These are phyloP conservation scores for Aspergillus oerlinghausenensis DNA, from an alignment of 2,329 filamentous ascomycete genomes.

Conservation along the genomic window DNA sequence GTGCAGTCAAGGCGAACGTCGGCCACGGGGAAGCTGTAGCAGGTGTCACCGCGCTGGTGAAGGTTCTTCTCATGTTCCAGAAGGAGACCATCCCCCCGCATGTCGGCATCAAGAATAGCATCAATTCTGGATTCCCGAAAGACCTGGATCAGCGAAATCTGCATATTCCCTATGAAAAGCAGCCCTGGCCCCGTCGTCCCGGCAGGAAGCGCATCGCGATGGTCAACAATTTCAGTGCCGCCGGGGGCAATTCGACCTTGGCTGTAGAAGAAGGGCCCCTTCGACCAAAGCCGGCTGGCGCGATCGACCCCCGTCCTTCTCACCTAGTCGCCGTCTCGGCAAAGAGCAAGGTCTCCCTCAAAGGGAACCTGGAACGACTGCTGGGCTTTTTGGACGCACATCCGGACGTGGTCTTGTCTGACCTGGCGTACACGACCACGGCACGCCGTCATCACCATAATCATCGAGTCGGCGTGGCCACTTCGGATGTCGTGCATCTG, in stretches of 20 bases:
- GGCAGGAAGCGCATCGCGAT: conserved; percentile 44
- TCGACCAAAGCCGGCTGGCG: conserved; percentile 50
- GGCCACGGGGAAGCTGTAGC: conserved; percentile 45
- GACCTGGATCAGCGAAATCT: conserved; percentile 26
- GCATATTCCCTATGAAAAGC: conserved; percentile 39
- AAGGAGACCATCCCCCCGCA: conserved; percentile 62
- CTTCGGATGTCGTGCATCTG: no score
- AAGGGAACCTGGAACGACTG: conserved; percentile 51
- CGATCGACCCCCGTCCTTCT: conserved; percentile 43
- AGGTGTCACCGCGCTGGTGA: conserved; percentile 46
- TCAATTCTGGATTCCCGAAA: conserved; percentile 29
- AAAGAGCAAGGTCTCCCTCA: conserved; percentile 44
- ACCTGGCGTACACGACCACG: conserved; percentile 62
- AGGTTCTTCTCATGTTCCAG: conserved; percentile 62
- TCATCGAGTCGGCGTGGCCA: conserved; percentile 5
- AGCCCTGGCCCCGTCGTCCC: conserved; percentile 21
- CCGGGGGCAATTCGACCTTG: conserved; percentile 65
- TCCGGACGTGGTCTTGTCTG: conserved; percentile 43
- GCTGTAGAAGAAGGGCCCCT: conserved; percentile 43
- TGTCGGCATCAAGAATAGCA: conserved; percentile 57
- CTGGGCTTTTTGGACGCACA: conserved; percentile 33
- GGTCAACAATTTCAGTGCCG: conserved; percentile 34
- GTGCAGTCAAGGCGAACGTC: conserved; percentile 33
- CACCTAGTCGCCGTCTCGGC: conserved; percentile 56
- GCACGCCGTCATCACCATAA: conserved; percentile 44